Base-by-base conservation (phyloP, 2,329 filamentous ascomycete genomes). In the Penicillium sp. region DNA sequence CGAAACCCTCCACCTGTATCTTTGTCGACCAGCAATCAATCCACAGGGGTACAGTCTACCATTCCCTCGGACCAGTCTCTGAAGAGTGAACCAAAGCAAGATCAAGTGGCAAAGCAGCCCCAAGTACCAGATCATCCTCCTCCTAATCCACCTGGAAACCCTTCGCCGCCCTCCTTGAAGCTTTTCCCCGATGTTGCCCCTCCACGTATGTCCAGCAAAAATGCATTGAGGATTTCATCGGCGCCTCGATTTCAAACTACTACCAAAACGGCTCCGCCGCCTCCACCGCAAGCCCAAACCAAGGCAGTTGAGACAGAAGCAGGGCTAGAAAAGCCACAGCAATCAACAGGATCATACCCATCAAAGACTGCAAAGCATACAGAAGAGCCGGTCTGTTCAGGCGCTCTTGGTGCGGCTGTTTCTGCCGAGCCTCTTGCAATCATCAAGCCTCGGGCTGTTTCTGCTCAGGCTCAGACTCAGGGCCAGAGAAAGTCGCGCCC, bases 111-210 rank as follows among this genome's bases (percentile, higher is more conserved):
- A 10, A 29, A 48, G 33, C 51, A 44, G 29, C 9, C 46, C 13
- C 43, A 42, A 31, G 48, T 21, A 24, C 49, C 65, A 22, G 55
- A 52, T 3, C 46, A 42, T 29, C 35, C 56, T n/a, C 54, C 59
- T 47, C 33, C 54, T 13, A 52, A 45, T 45, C 55, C 61, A 16
- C 55, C 63, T 29, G 33, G 43, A 27, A 58, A 48, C 16, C 55
- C 66, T 5, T 52, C 60, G 19, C 60, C 62, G 6, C 66, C 59
- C 5, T 55, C 66, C 2, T 53, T 74, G 48, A 74, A 73, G 44
- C 63, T 74, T 21, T 73, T 74, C 54, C 73, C 73, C 19, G 69
- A 72, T 48, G 64, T 68, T 21, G 59, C 68, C 45, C 66, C 72
- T 39, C 67, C 71, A 22, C 71, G 71, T 9, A 59, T 65, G 10